Percentiles rank a stretch among this genome's conserved stretches.
These are phyloP conservation scores for Houttuynia cordata DNA, from an alignment of 164 flowering plant species.

Conservation along the genomic window DNA sequence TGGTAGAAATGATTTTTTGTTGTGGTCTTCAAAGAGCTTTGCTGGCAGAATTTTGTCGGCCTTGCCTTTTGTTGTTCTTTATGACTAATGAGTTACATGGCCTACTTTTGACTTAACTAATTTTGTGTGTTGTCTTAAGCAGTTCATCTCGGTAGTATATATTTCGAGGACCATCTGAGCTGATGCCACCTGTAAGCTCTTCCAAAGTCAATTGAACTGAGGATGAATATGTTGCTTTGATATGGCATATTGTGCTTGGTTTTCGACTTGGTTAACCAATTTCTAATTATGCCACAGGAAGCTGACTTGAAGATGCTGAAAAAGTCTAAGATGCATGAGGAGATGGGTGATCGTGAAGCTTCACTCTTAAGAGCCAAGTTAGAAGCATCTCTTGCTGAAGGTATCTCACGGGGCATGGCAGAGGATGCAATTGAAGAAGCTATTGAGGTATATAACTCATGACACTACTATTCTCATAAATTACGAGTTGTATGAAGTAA, in stretches of 20 bases:
- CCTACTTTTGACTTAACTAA: background rate
- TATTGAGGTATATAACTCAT: constrained; percentile 41
- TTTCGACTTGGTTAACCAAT: background rate
- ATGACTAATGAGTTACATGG: background rate
- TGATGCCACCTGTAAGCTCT: constrained; percentile 79
- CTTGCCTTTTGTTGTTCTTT: background rate
- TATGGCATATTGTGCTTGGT: background rate
- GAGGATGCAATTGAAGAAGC: constrained; percentile 94
- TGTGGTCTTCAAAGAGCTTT: background rate
- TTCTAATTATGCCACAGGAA: constrained; percentile 35
- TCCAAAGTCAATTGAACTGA: background rate
- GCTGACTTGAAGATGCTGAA: constrained; percentile 36
- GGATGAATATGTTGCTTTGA: background rate
- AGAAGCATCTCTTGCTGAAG: constrained; percentile 79
- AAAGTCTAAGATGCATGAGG: constrained; percentile 36
- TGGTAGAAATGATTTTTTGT: too few species aligned
- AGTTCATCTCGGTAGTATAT: constrained; percentile 89
- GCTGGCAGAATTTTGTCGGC: background rate
- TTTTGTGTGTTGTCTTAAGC: constrained; percentile 11
- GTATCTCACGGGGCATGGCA: constrained; percentile 92
- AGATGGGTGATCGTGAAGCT: constrained; percentile 70
- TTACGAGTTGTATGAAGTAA: too few species aligned
- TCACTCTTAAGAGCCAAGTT: constrained; percentile 71
- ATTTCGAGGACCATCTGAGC: constrained; percentile 85
- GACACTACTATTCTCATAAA: too few species aligned